Base-by-base conservation (phyloP, 1,139 yeast genomes). In the Chernovozyma aurita region DNA sequence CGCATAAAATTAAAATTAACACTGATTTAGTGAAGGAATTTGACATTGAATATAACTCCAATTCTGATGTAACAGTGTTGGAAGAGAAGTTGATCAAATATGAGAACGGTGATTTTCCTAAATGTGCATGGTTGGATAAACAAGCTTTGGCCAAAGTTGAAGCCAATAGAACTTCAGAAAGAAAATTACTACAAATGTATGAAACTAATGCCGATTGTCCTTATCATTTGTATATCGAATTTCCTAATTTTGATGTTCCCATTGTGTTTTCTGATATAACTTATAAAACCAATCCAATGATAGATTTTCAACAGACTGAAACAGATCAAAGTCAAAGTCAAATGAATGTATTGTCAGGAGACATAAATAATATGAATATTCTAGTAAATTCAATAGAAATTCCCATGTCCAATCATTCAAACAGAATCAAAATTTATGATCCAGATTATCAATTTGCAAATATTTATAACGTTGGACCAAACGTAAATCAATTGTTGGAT, bases 171-270 rank as follows among this genome's bases (percentile, higher is more conserved):
- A 29, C n/a, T 37, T 8, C 28, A 16, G 28, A 24, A 16, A 15
- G 28, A 12, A 6, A 21, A 32, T 39, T 63, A 59, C 17, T 7
- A 26, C 43, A 59, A 57, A 34, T 51, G 46, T 28, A 55, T 29
- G 43, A 40, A 40, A 52, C 38, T 39, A 5, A 46, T 49, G 52
- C 43, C 18, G 48, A 45, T 18, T 29, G 49, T 35, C 52, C 52
- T 3, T 80, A 76, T 50, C 63, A 70, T 31, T 54, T 88, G 16
- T 76, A 73, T 44, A 55, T 92, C 20, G 96, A 87, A 45, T 69
- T 86, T 31, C 83, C 85, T 4, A 77, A 78, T 41, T 87, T 85
- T 59, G 94, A 85, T 46, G 65, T 85, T 21, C 95, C 96, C 0
- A 74, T 90, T 2, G 86, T 90, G 0, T 90, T 73, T 55, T 78